These are phyloP conservation scores for Galerina marginata DNA, from an alignment of 768 basidiomycete species.

Conservation along the genomic window DNA sequence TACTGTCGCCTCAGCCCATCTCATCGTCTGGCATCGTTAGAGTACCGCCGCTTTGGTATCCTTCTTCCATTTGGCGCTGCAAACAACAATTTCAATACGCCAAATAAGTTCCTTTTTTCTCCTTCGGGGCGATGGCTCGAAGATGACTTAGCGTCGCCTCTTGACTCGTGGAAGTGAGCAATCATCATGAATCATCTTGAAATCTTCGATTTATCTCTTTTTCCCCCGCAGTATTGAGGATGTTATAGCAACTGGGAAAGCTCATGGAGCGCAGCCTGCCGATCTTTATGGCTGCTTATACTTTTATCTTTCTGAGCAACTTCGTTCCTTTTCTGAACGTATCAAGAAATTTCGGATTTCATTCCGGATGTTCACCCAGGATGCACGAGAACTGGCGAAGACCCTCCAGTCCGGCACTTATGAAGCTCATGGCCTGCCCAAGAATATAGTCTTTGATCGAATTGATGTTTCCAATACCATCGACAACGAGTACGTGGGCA, in stretches of 20 bases:
- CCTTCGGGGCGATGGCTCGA: conserved; percentile 41
- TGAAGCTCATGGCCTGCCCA: conserved; percentile 23
- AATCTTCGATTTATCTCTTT: background rate
- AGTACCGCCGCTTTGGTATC: conserved; percentile 45
- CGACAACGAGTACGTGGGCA: conserved; percentile 47
- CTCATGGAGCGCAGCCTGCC: conserved; percentile 41
- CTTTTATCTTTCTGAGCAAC: conserved; percentile 47
- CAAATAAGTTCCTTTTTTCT: conserved; percentile 48
- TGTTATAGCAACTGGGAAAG: conserved; percentile 39
- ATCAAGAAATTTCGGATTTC: conserved; percentile 38
- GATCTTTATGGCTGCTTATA: conserved; percentile 58
- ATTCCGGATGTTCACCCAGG: conserved; percentile 37
- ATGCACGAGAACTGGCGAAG: conserved; percentile 36
- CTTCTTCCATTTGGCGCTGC: conserved; percentile 51
- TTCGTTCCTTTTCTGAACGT: conserved; percentile 43
- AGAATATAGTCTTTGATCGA: conserved; percentile 43
- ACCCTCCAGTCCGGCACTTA: conserved; percentile 25
- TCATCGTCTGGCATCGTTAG: conserved; percentile 47
- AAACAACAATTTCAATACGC: conserved; percentile 41
- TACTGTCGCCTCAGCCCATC: conserved; percentile 42
- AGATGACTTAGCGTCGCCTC: conserved; percentile 45
- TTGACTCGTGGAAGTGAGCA: conserved; percentile 51
- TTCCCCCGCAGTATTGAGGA: conserved; percentile 32
- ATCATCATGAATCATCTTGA: too few species aligned
- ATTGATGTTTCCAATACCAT: conserved; percentile 55